Percentiles rank a stretch among this genome's conserved stretches.
Evolutionary conservation across 2,329 filamentous ascomycete species (phyloP).

Genomic region (Coniochaeta ligniaria): DNA sequence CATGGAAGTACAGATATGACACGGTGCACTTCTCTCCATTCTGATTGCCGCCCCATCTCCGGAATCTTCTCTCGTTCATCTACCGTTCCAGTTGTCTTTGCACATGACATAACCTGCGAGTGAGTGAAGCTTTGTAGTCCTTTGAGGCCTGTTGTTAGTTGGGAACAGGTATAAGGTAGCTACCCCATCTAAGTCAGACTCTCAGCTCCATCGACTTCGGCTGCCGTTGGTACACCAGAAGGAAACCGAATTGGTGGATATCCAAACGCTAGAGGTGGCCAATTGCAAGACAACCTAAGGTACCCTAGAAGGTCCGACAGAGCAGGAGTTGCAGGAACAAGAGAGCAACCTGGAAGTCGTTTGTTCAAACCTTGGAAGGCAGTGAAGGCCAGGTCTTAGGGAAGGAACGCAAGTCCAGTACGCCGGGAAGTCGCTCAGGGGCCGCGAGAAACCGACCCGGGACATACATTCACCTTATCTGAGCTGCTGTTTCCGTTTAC

Average conservation of each 20-base stretch:
- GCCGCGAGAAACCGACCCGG: no score
- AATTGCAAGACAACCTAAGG: neutral
- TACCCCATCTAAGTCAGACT: neutral
- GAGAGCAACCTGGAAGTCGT: no score
- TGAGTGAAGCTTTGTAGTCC: neutral
- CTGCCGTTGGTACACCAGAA: neutral
- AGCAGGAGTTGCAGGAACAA: no score
- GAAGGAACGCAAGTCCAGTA: no score
- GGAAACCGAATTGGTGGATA: neutral
- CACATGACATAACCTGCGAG: neutral
- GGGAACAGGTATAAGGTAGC: no score
- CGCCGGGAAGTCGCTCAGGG: no score
- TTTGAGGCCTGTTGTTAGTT: no score
- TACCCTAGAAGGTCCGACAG: no score
- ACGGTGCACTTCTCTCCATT: neutral
- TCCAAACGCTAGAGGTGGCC: neutral
- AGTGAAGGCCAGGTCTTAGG: no score
- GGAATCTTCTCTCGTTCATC: neutral
- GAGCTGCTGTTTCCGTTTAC: no score
- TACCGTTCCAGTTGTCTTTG: neutral
- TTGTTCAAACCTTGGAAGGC: no score
- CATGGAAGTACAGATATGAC: neutral
- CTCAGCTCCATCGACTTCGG: neutral
- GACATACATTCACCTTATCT: no score
- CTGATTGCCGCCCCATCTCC: neutral